Base-by-base conservation (phyloP, 345 rosid species). In the Lenwebbia sp. region DNA sequence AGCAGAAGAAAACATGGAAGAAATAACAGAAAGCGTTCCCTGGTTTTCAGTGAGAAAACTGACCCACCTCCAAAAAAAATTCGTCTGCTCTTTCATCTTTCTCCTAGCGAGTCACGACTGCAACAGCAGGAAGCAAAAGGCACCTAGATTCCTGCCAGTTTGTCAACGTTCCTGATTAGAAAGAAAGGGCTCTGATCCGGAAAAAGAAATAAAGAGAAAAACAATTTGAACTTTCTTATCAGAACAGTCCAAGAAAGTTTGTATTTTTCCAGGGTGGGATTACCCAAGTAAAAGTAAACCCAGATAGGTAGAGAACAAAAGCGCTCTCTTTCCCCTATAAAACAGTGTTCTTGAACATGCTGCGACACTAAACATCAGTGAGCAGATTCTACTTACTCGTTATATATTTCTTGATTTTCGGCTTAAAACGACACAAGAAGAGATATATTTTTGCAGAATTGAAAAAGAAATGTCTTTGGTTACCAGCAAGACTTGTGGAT, bases 101-200 rank as follows among this genome's bases (percentile, higher is more conserved):
- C 58, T 81, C 57, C 60, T 85, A 83, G 85, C 86, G 81, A 86
- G 51, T 82, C 52, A 83, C 1, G 54, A 52, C 28, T 70, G 74
- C 55, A 37, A 85, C 40, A 50, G 81, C 74, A 84, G 89, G 88
- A 90, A 90, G 86, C 93, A 87, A 90, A 62, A 84, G 90, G 82
- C 87, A 85, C 92, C 86, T 86, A 82, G 92, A 94, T 93, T 92
- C 93, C 90, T 89, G 89, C 86, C 75, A 70, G 83, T 19, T 70
- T 65, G 82, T 86, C 26, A 82, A 28, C 49, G 82, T 82, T 51
- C 14, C 70, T 56, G 70, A 56, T 37, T 22, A 44, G 37, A 58
- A 50, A 82, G 57, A 44, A 60, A 82, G 83, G 81, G 83, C 51
- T 55, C 50, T 56, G 87, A 78, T 26, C 65, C 51, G 26, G 33